Evolutionary conservation across 768 basidiomycete genomes (phyloP).

Genomic region (Naganishia friedmannii): DNA sequence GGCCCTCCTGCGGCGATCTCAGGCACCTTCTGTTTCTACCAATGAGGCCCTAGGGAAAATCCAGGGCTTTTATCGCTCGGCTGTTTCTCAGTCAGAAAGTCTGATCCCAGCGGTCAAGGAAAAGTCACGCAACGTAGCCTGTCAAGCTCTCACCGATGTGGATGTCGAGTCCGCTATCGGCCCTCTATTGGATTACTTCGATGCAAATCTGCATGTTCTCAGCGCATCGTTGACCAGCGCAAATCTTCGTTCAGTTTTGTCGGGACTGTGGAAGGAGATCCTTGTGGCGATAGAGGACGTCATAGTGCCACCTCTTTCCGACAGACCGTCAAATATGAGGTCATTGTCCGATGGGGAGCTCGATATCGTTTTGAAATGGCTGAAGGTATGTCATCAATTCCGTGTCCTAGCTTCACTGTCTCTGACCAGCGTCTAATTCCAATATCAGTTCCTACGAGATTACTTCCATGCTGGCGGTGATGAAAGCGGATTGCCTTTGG

Average conservation of each 20-base stretch:
- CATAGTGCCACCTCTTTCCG: slow-evolving; percentile 84
- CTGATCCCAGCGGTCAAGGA: slow-evolving; percentile 39
- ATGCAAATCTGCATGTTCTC: slow-evolving; percentile 83
- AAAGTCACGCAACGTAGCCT: slow-evolving; percentile 25
- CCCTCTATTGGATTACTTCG: slow-evolving; percentile 92
- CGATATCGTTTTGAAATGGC: slow-evolving; percentile 95
- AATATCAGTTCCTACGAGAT: slow-evolving; percentile 79
- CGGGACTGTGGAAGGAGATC: slow-evolving; percentile 93
- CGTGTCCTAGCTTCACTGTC: not conserved
- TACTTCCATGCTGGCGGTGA: slow-evolving; percentile 95
- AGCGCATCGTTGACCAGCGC: slow-evolving; percentile 80
- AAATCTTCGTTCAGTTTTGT: slow-evolving; percentile 87
- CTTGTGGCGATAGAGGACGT: slow-evolving; percentile 77
- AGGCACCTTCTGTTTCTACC: slow-evolving; percentile 64
- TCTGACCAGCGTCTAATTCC: not conserved
- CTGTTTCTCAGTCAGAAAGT: slow-evolving; percentile 45
- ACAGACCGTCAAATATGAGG: slow-evolving; percentile 81
- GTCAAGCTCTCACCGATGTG: slow-evolving; percentile 67
- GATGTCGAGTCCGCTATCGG: slow-evolving; percentile 91
- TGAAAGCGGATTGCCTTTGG: slow-evolving; percentile 74
- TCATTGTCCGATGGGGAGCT: slow-evolving; percentile 92
- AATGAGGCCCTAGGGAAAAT: slow-evolving; percentile 80
- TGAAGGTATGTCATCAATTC: slow-evolving; percentile 64
- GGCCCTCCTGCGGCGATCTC: slow-evolving; percentile 51
- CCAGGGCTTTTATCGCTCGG: slow-evolving; percentile 77